Percentiles rank a stretch among this genome's conserved stretches.
phyloP scores from a whole-genome alignment of 2,329 filamentous ascomycete genomes.

The Clonostachys rhizophaga region DNA sequence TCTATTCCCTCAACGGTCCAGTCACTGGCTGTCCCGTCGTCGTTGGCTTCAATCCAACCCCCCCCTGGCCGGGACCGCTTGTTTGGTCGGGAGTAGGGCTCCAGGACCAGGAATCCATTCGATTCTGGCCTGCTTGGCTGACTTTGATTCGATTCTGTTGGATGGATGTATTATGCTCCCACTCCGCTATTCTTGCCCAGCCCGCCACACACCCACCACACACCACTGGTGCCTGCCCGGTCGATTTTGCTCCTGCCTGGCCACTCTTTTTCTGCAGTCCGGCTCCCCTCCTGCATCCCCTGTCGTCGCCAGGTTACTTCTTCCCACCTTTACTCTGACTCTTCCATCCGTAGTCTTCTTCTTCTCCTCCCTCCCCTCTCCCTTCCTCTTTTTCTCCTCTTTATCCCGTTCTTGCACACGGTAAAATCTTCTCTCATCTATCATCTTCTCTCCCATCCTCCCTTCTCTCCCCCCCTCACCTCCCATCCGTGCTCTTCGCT shows the following conservation, averaged over 20 bases:
- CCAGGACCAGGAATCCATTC: too few species aligned
- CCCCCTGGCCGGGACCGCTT: too few species aligned
- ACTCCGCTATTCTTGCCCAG: background rate
- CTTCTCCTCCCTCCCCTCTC: constrained; percentile 1
- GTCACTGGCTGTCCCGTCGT: too few species aligned
- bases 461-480: constrained; percentile 3
- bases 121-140: too few species aligned
- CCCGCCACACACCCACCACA: background rate
- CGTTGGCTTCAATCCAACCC: too few species aligned
- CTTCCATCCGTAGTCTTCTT: background rate
- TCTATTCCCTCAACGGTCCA: too few species aligned
- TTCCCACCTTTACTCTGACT: background rate
- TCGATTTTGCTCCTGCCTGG: background rate
- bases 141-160: background rate
- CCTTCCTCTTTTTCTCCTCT: constrained; percentile 2
- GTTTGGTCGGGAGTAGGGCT: too few species aligned
- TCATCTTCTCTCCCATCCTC: background rate
- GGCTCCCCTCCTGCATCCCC: constrained; percentile 1
- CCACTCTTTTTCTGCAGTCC: too few species aligned
- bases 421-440: too few species aligned
- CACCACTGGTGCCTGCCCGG: constrained; percentile 3
- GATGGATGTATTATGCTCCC: background rate
- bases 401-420: background rate
- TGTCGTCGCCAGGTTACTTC: background rate
- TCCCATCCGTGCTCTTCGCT: constrained; percentile 6